Base-by-base conservation (phyloP, 2,329 filamentous ascomycete species). In the Colletotrichum lindemuthianum region DNA sequence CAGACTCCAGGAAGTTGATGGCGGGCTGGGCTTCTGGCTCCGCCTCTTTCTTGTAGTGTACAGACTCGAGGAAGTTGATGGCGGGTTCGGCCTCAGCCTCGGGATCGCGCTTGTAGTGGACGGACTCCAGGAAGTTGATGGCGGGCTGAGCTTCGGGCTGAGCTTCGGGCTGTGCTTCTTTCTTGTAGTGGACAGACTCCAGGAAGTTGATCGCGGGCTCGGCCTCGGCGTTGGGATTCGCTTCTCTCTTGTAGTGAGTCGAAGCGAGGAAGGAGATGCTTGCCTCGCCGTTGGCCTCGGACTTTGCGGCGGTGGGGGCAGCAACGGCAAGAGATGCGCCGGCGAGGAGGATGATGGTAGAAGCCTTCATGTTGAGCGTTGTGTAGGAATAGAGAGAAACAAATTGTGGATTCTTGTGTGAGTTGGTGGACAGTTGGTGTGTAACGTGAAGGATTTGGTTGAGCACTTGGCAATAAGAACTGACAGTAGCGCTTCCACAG, bases 151-250 rank as follows among this genome's bases (percentile, higher is more conserved):
- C 57, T n/a, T 45, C 41, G 12, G 51, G 10, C 11, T 16, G 16
- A 15, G 51, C 51, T 40, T 44, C 24, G n/a, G n/a, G n/a, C n/a
- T n/a, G n/a, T n/a, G n/a, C n/a, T n/a, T n/a, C n/a, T n/a, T 43
- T 36, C 40, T 60, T 53, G 58, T 59, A 59, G 33, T 59, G 57
- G 6, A 59, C 57, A 7, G 58, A 54, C 12, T 60, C 57, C 7
- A 47, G 16, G 43, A 60, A 60, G 4, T 52, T 15, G 44, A 60
- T 60, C 10, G 58, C 41, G 9, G 58, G 58, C 11, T 54, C 11
- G 6, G 58, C 58, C n/a, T 55, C 44, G 11, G 58, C 58, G 11
- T 55, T 44, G 11, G 58, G 40, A 13, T 49, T n/a, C 10, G 58
- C 43, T 11, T 54, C 51, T n/a, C 41, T 54, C 50, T 60, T 60